Evolutionary conservation across 306 rosid genomes (phyloP).

Genomic region (Cicer bijugum): DNA sequence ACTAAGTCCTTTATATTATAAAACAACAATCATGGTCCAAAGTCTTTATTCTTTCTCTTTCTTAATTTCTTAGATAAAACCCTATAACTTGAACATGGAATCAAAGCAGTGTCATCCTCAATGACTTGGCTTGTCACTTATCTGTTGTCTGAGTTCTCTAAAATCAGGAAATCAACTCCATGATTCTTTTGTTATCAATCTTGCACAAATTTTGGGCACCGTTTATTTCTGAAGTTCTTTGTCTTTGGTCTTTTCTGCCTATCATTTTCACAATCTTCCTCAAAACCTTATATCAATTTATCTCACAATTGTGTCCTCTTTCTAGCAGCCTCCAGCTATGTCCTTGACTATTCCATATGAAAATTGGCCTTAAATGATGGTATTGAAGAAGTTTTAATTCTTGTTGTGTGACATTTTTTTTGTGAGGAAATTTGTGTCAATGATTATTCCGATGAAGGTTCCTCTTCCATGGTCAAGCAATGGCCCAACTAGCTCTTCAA

Average conservation of each 20-base stretch:
- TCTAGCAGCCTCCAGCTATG: not conserved
- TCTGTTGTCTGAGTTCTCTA: constrained; percentile 1
- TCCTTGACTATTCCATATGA: too few species aligned
- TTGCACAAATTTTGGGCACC: not conserved
- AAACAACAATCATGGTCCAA: not conserved
- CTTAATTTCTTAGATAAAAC: not conserved
- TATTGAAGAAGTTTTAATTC: too few species aligned
- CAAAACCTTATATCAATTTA: constrained; percentile 12
- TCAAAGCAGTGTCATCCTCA: constrained; percentile 3
- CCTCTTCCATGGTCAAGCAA: not conserved
- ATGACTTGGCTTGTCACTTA: not conserved
- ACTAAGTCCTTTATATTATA: not conserved
- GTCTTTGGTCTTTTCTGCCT: not conserved
- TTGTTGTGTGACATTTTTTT: too few species aligned
- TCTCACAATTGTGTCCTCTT: not conserved
- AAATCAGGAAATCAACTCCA: not conserved
- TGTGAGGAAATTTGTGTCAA: too few species aligned
- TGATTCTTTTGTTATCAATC: not conserved
- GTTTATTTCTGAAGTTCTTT: not conserved
- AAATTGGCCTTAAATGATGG: too few species aligned
- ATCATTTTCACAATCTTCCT: constrained; percentile 1
- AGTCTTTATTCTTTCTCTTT: not conserved
- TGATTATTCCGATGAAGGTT: not conserved
- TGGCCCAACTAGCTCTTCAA: not conserved
- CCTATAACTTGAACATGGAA: not conserved